Percentiles rank a stretch among this genome's conserved stretches.
phyloP scores from a whole-genome alignment of 345 rosid species.

The Lepidium sativum region DNA sequence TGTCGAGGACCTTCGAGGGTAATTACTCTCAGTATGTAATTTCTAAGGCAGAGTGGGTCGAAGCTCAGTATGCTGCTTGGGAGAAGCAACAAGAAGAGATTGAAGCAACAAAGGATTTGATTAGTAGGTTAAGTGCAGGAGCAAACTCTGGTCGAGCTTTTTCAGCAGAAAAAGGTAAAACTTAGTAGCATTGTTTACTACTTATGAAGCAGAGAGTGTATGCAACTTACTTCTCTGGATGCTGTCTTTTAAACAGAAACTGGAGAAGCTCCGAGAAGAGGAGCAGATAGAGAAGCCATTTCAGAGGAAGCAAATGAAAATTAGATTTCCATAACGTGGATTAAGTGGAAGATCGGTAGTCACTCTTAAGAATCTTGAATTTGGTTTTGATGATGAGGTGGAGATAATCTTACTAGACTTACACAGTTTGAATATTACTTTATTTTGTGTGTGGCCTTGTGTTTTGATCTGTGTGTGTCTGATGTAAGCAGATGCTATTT shows the following conservation, averaged over 20 bases:
- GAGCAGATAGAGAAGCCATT: constrained; percentile 84
- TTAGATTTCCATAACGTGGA: constrained; percentile 84
- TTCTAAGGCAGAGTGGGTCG: constrained; percentile 68
- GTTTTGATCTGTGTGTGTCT: neutral
- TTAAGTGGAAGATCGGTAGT: constrained; percentile 70
- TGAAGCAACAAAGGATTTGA: constrained; percentile 67
- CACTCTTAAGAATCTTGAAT: constrained; percentile 56
- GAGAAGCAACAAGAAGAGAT: constrained; percentile 90
- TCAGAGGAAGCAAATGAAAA: constrained; percentile 76
- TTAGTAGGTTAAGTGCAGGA: constrained; percentile 67
- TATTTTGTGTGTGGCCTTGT: neutral
- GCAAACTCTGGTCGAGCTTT: constrained; percentile 92
- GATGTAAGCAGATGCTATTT: constrained; percentile 45
- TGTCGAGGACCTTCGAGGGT: constrained; percentile 73
- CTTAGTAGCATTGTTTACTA: neutral
- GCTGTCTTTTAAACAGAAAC: constrained; percentile 41
- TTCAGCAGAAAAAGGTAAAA: constrained; percentile 77
- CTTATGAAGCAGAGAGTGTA: neutral
- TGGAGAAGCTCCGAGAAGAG: constrained; percentile 63
- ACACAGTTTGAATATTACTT: neutral
- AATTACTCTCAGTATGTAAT: constrained; percentile 74
- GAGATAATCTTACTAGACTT: constrained; percentile 6
- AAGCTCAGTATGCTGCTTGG: constrained; percentile 66
- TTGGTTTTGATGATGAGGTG: constrained; percentile 69
- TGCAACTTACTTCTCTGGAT: neutral